A percentile compares a stretch with the other conserved stretches of the same genome.
These are phyloP conservation scores for Beauveria rudraprayagi DNA, from an alignment of 2,329 filamentous ascomycete species.

Conservation along the genomic window DNA sequence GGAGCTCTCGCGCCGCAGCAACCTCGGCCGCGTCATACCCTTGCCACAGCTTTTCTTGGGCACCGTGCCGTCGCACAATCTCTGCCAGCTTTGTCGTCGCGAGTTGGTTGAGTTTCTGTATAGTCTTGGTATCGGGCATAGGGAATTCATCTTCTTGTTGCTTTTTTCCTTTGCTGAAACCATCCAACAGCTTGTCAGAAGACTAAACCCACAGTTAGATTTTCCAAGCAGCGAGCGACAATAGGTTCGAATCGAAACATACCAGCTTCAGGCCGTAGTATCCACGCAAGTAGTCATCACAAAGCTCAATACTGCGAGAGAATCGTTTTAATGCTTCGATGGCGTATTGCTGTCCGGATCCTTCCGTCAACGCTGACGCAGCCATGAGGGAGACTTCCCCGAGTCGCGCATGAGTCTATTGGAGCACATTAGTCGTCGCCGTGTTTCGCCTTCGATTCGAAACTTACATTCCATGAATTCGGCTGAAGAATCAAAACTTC, in stretches of 20 bases:
- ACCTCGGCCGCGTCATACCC: conserved; percentile 68
- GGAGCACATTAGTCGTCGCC: background rate
- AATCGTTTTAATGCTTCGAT: conserved; percentile 75
- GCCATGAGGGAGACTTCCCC: conserved; percentile 78
- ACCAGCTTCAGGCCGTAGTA: conserved; percentile 87
- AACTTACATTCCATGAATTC: conserved; percentile 87
- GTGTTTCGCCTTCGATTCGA: background rate
- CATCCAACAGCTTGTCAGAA: conserved; percentile 41
- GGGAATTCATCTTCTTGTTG: conserved; percentile 43
- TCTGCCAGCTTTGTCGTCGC: conserved; percentile 70
- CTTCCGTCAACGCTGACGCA: conserved; percentile 36
- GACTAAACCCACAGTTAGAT: conserved; percentile 27
- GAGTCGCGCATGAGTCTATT: conserved; percentile 75
- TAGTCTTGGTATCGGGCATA: conserved; percentile 47
- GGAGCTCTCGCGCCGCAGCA: conserved; percentile 59
- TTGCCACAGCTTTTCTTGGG: conserved; percentile 58
- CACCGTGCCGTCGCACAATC: conserved; percentile 58
- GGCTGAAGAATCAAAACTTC: conserved; percentile 81
- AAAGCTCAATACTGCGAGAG: conserved; percentile 84
- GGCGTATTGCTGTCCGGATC: conserved; percentile 44
- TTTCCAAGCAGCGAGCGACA: conserved; percentile 7
- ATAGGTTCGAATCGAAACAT: conserved; percentile 11
- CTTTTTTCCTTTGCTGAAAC: conserved; percentile 35
- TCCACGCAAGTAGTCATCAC: conserved; percentile 83
- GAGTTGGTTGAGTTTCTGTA: conserved; percentile 61